phyloP scores from a whole-genome alignment of 495 filamentous ascomycete species.

The Xylaria cubensis region DNA sequence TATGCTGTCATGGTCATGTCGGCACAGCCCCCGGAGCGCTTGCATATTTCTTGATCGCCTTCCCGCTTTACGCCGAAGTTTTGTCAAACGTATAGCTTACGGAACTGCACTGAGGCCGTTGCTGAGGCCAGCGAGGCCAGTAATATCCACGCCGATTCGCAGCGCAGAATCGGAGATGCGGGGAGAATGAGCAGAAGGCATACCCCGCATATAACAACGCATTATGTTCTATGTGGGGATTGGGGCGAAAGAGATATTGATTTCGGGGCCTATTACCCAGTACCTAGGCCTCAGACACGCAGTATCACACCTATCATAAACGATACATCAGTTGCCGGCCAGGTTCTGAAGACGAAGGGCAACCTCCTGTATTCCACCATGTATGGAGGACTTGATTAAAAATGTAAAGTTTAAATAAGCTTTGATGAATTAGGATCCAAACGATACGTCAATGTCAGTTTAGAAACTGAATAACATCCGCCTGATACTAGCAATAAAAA shows the following conservation, averaged over 20 bases:
- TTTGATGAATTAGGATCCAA: not conserved
- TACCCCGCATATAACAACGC: constrained; percentile 14
- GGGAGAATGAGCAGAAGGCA: not conserved
- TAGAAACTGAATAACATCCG: not conserved
- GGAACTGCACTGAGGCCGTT: constrained; percentile 5
- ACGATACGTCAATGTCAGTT: not conserved
- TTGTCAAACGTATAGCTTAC: constrained; percentile 11
- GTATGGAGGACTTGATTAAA: too few relatives aligned
- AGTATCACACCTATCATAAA: not conserved
- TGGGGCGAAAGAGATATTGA: not conserved
- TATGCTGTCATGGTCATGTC: constrained; percentile 4
- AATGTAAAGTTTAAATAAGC: too few relatives aligned
- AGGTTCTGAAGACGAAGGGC: not conserved
- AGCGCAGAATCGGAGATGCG: not conserved
- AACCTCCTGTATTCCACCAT: not conserved
- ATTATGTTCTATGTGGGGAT: not conserved
- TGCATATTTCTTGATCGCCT: not conserved
- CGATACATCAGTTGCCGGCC: not conserved
- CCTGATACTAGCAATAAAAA: not conserved
- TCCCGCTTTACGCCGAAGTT: not conserved
- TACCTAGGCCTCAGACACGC: too few relatives aligned
- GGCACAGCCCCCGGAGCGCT: not conserved
- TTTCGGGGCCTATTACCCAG: not conserved
- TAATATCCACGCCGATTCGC: not conserved
- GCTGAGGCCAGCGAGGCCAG: constrained; percentile 1